Conservation (phyloP, 495 filamentous ascomycete species). For the Neurospora sublineolata region DNA sequence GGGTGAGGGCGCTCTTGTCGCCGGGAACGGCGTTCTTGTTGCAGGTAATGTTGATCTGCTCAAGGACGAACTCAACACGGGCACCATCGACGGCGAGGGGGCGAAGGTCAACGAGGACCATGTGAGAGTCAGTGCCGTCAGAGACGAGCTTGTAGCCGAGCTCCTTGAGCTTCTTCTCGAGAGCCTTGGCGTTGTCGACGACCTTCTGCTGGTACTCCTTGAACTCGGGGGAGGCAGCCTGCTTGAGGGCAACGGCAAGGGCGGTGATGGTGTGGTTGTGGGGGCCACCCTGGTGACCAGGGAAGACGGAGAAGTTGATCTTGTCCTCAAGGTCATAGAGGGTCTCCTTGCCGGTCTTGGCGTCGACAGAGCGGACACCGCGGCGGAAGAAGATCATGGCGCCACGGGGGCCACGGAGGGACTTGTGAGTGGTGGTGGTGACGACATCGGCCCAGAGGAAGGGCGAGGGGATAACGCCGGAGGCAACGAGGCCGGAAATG, state of each 20-base stretch:
- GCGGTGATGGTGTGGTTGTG: constrained; percentile 99
- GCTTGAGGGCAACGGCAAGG: constrained; percentile 90
- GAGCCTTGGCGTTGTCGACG: constrained; percentile 80
- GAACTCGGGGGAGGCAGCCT: constrained; percentile 87
- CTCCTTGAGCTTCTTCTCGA: constrained; percentile 68
- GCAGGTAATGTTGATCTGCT: constrained; percentile 96
- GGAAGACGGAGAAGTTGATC: constrained; percentile 99
- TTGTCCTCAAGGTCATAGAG: constrained; percentile 89
- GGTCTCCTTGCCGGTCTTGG: constrained; percentile 82
- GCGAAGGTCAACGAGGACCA: constrained; percentile 90
- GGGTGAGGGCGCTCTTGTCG: constrained; percentile 94
- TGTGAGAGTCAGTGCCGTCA: constrained; percentile 94
- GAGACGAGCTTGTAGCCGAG: constrained; percentile 88
- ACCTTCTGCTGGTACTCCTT: constrained; percentile 92
- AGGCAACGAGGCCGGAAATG: constrained; percentile 91
- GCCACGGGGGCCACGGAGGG: constrained; percentile 91
- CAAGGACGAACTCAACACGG: constrained; percentile 89
- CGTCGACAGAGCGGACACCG: constrained; percentile 76
- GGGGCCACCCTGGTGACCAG: constrained; percentile 96
- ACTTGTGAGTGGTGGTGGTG: constrained; percentile 99
- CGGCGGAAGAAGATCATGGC: constrained; percentile 99
- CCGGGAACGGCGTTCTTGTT: constrained; percentile 99
- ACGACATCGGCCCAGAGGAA: constrained; percentile 94
- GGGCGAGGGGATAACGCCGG: constrained; percentile 86
- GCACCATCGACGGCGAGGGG: constrained; percentile 76